Base-by-base conservation (phyloP, 352 stramenopile genomes). In the Phytophthora capsici region DNA sequence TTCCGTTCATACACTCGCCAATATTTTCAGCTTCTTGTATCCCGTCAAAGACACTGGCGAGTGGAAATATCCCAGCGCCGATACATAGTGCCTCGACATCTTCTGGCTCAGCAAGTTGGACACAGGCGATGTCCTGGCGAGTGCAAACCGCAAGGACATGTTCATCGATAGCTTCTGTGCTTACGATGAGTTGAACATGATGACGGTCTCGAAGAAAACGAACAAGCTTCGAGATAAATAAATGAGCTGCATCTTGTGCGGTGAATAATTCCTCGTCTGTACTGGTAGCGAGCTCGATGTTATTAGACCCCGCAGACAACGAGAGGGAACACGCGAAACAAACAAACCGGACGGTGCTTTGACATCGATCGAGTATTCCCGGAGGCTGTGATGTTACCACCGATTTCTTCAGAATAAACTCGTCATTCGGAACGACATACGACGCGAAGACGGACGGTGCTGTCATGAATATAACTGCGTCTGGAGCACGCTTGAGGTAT, bases 341-440 rank as follows among this genome's bases (percentile, higher is more conserved):
- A 4, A 85, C 59, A 56, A 91, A 89, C 8, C 48, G 47, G 0
- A 80, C 10, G 0, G 37, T 14, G 6, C 12, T 40, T 38, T 14
- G 26, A 7, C 19, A 20, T 16, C 20, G 25, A 8, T 44, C 25
- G 6, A 88, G 47, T 10, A 82, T 54, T 14, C 44, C 58, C 2
- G 70, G 64, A 51, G 70, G 55, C n/a, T 91, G 80, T 10, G 75
- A 78, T 4, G 70, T 40, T 17, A 88, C 57, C 22, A 87, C 48
- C 2, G 77, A 73, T 48, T 88, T 88, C n/a, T 70, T 69, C 16
- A 91, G 37, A 4, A 91, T 73, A 62, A 90, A 88, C 0, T 90
- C 75, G 20, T 73, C 50, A 0, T 8, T 10, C 0, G 70, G 65
- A 3, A 90, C 45, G 6, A 80, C 70, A n/a, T 71, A 70, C 17